Evolutionary conservation across 2,329 filamentous ascomycete species (phyloP), one percentile per base, ranked within the genome.

Genomic region (Aureobasidium namibiae): DNA sequence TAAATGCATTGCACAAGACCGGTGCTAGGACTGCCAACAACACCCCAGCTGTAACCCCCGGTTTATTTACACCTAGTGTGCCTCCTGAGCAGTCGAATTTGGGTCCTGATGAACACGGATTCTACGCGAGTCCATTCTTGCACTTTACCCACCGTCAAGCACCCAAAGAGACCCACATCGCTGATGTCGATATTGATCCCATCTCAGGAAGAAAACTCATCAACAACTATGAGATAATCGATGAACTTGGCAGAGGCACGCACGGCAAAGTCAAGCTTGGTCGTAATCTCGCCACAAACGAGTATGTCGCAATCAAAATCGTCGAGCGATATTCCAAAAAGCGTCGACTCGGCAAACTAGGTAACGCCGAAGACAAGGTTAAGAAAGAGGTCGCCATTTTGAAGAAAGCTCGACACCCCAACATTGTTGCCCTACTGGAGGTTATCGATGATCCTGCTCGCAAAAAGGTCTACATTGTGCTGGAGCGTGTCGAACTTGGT

Each of bases 191-290:
- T 68, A 86, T 92, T 63, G 91, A 97, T 72, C 83, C 83, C 57
- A 81, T 90, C 63, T 95, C 92, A 5, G 94, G 94, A 61, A 89
- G 94, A 63, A 99, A 99, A 76, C 81, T 92, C 56, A 95, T 99
- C 78, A 99, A 99, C 69, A 89, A 96, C 70, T 99, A 99, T 75
- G 90, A 96, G 74, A 90, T 99, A 67, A 88, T 97, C 64, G 89
- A 95, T 72, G 94, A 99, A 74, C 89, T 99, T 57, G 94, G 94
- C 59, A 88, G 94, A 61, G 94, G 94, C 53, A 90, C 96, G 67
- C 94, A 99, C 71, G 94, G 94, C 68, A 99, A 97, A 76, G 94
- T 99, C 69, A 99, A 99, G 75, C 81, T 96, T 49, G 94, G 92
- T 49, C 84, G 90, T 57, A 91, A 95, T 70, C 78, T 90, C 46